These are phyloP conservation scores for Waitea zeae DNA, from an alignment of 1,284 basidiomycete genomes.

Conservation along the genomic window DNA sequence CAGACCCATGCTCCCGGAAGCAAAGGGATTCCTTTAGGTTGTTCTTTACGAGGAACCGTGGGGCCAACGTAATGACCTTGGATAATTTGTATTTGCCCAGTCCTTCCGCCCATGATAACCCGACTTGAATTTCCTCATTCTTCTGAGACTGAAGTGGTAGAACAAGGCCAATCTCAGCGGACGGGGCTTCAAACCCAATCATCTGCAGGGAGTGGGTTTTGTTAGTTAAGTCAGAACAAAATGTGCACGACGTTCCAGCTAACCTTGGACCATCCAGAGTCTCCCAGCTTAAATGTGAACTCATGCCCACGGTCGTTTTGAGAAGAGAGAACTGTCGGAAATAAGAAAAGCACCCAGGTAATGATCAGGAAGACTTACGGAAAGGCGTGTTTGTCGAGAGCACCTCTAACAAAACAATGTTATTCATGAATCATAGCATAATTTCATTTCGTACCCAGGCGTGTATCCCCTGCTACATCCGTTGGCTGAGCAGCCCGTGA, in stretches of 20 bases:
- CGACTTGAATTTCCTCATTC: constrained; percentile 73
- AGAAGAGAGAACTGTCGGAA: constrained; percentile 70
- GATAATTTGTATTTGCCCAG: constrained; percentile 92
- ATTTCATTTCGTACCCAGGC: constrained; percentile 24
- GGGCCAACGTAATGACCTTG: constrained; percentile 86
- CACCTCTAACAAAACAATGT: constrained; percentile 23
- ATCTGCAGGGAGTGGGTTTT: constrained; percentile 22
- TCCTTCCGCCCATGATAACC: constrained; percentile 87
- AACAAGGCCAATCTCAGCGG: constrained; percentile 77
- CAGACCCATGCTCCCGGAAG: constrained; percentile 74
- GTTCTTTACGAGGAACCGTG: constrained; percentile 87
- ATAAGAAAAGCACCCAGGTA: constrained; percentile 12
- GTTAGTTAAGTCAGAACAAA: constrained; percentile 4
- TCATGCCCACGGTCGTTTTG: constrained; percentile 71
- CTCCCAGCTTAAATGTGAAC: constrained; percentile 70
- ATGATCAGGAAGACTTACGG: constrained; percentile 29
- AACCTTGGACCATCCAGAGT: constrained; percentile 72
- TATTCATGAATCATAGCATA: constrained; percentile 2
- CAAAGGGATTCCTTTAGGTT: constrained; percentile 51
- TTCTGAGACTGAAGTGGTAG: constrained; percentile 52
- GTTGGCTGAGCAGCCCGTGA: constrained; percentile 56
- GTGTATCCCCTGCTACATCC: constrained; percentile 74
- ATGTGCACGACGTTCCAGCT: background rate
- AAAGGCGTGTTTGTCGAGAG: constrained; percentile 52
- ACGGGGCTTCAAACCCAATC: constrained; percentile 82